These are phyloP conservation scores for Solanum neorickii DNA, from an alignment of 257 asterid genomes.

Conservation along the genomic window DNA sequence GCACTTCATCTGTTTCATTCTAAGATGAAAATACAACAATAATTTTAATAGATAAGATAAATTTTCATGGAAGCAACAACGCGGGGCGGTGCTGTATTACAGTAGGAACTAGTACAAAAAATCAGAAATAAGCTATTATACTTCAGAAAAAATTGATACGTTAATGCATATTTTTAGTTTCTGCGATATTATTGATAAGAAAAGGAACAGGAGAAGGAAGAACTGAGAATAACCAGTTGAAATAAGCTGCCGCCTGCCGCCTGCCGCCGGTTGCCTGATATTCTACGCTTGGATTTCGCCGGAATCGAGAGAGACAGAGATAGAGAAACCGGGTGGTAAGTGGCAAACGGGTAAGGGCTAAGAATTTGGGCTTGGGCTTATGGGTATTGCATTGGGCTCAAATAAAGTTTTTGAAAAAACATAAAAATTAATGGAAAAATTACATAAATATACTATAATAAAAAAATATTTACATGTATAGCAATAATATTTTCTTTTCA, in stretches of 20 bases:
- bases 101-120: not conserved
- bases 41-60: not conserved
- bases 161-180: not conserved
- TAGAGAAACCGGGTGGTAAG: not conserved
- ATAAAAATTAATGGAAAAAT: no score
- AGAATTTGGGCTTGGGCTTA: not conserved
- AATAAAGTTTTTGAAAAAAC: not conserved
- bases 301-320: not conserved
- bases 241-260: slow-evolving; percentile 17
- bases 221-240: slow-evolving; percentile 19
- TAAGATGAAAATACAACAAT: not conserved
- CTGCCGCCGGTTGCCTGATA: slow-evolving; percentile 25
- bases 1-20: not conserved
- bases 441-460: no score
- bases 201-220: not conserved
- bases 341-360: not conserved
- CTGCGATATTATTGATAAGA: not conserved
- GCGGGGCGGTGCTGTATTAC: not conserved
- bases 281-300: slow-evolving; percentile 10
- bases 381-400: not conserved
- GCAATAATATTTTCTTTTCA: no score
- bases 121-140: not conserved
- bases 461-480: no score
- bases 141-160: not conserved
- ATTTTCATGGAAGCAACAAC: not conserved